Conservation (phyloP, 148 eudicot genomes). For the Drosera capensis region DNA sequence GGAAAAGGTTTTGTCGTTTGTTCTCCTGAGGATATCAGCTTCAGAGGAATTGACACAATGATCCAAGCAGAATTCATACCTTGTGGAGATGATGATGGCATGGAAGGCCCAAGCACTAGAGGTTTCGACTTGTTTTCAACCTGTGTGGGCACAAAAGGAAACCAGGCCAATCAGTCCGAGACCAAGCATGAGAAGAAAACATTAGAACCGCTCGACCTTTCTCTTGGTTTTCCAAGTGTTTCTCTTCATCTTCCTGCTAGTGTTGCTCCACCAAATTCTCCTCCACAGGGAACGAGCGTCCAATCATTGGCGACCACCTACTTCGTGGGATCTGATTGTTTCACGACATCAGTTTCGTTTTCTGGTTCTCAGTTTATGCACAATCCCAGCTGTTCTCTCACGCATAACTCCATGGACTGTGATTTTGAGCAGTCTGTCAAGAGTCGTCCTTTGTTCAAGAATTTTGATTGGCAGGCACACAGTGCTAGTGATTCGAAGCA, state of each 20-base stretch:
- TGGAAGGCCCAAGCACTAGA: slow-evolving; percentile 65
- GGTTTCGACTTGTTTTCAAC: slow-evolving; percentile 63
- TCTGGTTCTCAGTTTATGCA: slow-evolving; percentile 85
- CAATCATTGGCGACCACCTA: slow-evolving; percentile 72
- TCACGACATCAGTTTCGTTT: slow-evolving; percentile 70
- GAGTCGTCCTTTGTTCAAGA: slow-evolving; percentile 81
- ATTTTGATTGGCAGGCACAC: slow-evolving; percentile 73
- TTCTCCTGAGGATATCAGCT: slow-evolving; percentile 20
- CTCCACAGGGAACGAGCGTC: slow-evolving; percentile 66
- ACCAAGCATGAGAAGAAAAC: slow-evolving; percentile 45
- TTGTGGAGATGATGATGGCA: slow-evolving; percentile 27
- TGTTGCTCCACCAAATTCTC: slow-evolving; percentile 59
- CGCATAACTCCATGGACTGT: slow-evolving; percentile 49
- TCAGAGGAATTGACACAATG: slow-evolving; percentile 20
- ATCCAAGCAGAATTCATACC: slow-evolving; percentile 29
- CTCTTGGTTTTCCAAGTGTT: slow-evolving; percentile 86
- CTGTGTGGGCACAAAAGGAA: slow-evolving; percentile 44
- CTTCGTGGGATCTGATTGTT: slow-evolving; percentile 72
- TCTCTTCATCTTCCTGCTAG: slow-evolving; percentile 34
- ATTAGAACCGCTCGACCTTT: slow-evolving; percentile 68
- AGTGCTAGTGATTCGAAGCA: slow-evolving; percentile 33
- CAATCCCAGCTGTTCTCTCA: slow-evolving; percentile 79
- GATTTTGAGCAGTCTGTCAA: slow-evolving; percentile 76
- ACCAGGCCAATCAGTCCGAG: slow-evolving; percentile 16
- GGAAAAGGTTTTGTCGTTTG: slow-evolving; percentile 57